Evolutionary conservation across 2,329 filamentous ascomycete genomes (phyloP).

Genomic region (Bretziella fagacearum): DNA sequence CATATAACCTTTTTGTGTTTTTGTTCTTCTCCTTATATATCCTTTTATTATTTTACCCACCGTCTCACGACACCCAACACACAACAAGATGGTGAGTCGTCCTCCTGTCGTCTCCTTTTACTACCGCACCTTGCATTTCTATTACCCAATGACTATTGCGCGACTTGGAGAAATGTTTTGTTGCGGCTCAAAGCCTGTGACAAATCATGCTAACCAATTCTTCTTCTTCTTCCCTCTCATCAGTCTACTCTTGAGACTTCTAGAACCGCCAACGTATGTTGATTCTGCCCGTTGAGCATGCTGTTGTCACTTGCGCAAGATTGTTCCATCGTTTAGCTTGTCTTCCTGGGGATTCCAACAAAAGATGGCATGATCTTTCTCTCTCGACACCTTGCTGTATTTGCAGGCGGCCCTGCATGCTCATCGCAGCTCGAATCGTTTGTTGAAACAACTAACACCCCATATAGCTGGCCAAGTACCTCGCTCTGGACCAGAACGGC

Average conservation of each 20-base stretch:
- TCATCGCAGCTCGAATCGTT: too few relatives aligned
- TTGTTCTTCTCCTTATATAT: constrained; percentile 8
- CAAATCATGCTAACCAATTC: constrained; percentile 8
- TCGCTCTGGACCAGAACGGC: constrained; percentile 78
- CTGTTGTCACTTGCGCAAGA: too few relatives aligned
- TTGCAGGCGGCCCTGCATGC: too few relatives aligned
- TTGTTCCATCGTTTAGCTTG: too few relatives aligned
- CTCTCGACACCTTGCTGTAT: too few relatives aligned
- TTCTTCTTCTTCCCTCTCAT: not conserved
- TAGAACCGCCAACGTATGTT: constrained; percentile 13
- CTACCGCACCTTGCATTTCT: constrained; percentile 1
- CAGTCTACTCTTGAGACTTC: constrained; percentile 12
- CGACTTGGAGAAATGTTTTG: not conserved
- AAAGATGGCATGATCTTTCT: too few relatives aligned
- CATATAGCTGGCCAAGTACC: constrained; percentile 73
- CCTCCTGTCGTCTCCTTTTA: not conserved
- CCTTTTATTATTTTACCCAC: not conserved
- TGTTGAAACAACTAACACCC: constrained; percentile 3
- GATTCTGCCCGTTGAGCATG: not conserved
- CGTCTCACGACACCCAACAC: constrained; percentile 8
- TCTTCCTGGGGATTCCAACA: too few relatives aligned
- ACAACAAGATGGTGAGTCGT: constrained; percentile 11
- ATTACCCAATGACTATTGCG: constrained; percentile 4
- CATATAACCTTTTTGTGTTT: too few relatives aligned
- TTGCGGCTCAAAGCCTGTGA: constrained; percentile 8